These are phyloP conservation scores for Aschersonia sp. DNA, from an alignment of 2,329 filamentous ascomycete species.

Conservation along the genomic window DNA sequence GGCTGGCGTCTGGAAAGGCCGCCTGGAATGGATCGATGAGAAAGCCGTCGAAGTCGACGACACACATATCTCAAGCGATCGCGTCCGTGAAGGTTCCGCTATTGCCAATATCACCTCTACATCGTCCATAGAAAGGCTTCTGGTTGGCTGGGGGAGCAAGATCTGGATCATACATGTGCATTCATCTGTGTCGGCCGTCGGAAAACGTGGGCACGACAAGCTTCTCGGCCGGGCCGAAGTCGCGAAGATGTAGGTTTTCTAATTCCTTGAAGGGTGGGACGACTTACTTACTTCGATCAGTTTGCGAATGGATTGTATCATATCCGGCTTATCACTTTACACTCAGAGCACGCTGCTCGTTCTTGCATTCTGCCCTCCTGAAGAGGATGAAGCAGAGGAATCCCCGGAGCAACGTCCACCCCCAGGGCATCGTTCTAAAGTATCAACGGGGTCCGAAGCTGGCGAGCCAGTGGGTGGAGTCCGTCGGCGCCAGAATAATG, in stretches of 20 bases:
- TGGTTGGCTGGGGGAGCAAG: conserved; percentile 92
- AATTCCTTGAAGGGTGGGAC: not conserved
- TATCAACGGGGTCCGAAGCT: conserved; percentile 26
- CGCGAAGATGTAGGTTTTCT: conserved; percentile 63
- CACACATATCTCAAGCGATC: not conserved
- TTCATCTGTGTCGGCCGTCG: conserved; percentile 52
- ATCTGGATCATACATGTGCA: conserved; percentile 94
- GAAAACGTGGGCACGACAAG: conserved; percentile 53
- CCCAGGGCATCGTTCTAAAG: not conserved
- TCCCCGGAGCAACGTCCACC: not conserved
- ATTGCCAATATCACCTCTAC: not conserved
- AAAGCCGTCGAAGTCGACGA: conserved; percentile 63
- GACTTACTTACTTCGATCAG: conserved; percentile 22
- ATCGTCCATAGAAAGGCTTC: conserved; percentile 52
- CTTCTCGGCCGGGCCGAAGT: conserved; percentile 75
- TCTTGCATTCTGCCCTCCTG: conserved; percentile 74
- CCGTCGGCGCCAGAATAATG: conserved; percentile 60
- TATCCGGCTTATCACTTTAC: conserved; percentile 94
- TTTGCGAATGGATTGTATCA: conserved; percentile 91
- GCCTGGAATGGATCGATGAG: conserved; percentile 88
- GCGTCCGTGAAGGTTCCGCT: not conserved
- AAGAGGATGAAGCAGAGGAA: conserved; percentile 43
- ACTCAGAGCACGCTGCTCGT: conserved; percentile 82
- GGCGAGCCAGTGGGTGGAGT: conserved; percentile 52
- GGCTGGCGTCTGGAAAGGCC: conserved; percentile 87